These are phyloP conservation scores for Abrus precatorius DNA, from an alignment of 306 rosid species.

Conservation along the genomic window DNA sequence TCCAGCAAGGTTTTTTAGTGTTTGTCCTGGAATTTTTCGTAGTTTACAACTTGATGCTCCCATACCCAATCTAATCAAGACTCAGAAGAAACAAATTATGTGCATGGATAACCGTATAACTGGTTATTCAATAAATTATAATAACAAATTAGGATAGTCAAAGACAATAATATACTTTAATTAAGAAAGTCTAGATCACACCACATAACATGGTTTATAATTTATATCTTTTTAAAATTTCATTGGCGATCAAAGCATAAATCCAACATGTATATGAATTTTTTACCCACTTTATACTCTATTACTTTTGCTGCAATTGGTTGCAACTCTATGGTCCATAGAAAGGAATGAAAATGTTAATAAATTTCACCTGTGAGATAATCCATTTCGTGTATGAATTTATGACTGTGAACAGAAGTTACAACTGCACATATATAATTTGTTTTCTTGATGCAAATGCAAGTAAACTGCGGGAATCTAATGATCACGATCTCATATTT, in stretches of 20 bases:
- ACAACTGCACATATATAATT: slow-evolving; percentile 11
- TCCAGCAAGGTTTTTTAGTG: slow-evolving; percentile 33
- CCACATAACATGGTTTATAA: neutral
- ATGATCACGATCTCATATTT: slow-evolving; percentile 50
- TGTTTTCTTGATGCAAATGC: slow-evolving; percentile 43
- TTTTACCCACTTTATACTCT: neutral
- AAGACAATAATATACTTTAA: neutral
- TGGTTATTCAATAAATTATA: slow-evolving; percentile 36
- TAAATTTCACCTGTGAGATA: neutral
- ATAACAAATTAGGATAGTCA: slow-evolving; percentile 5
- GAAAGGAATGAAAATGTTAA: neutral
- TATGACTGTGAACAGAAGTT: slow-evolving; percentile 32
- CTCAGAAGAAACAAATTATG: slow-evolving; percentile 29
- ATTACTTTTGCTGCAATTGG: neutral
- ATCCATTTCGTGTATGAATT: neutral
- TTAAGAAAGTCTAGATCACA: neutral
- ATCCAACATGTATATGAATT: neutral
- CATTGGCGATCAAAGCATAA: slow-evolving; percentile 2
- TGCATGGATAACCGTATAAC: slow-evolving; percentile 16
- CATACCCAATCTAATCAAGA: slow-evolving; percentile 38
- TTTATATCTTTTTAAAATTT: neutral
- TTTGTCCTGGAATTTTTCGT: slow-evolving; percentile 53
- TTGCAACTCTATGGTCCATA: neutral
- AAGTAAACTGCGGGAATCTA: slow-evolving; percentile 49
- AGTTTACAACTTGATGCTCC: slow-evolving; percentile 36